Evolutionary conservation across 139 green algal genomes (phyloP).

Genomic region (Chlamydomonas asymmetrica): DNA sequence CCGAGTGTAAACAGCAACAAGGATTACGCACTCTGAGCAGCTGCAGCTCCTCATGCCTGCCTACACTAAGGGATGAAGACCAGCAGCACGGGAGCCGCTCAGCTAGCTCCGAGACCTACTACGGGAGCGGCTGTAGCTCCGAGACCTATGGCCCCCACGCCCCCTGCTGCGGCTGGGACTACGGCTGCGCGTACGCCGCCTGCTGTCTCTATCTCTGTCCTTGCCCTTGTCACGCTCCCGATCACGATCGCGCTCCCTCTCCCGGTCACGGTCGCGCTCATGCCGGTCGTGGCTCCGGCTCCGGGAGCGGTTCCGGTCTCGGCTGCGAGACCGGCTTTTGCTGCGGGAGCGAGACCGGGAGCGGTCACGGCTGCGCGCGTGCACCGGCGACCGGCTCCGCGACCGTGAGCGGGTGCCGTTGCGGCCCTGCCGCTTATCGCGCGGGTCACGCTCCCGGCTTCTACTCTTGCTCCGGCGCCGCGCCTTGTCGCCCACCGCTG

Average conservation of each 20-base stretch:
- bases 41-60: background rate
- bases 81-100: background rate
- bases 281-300: background rate
- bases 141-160: background rate
- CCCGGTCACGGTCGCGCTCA: background rate
- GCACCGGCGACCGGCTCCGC: too few relatives aligned
- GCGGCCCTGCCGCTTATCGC: background rate
- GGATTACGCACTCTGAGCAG: too few relatives aligned
- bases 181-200: background rate
- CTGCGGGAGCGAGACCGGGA: too few relatives aligned
- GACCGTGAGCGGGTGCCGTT: background rate
- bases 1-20: too few relatives aligned
- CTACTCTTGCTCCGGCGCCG: background rate
- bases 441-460: background rate
- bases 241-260: slow-evolving; percentile 4
- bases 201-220: background rate
- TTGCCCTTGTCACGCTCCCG: slow-evolving; percentile 4
- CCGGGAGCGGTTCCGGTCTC: background rate
- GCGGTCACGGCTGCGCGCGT: too few relatives aligned
- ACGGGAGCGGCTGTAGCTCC: background rate
- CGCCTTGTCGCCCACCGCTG: background rate
- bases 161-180: slow-evolving; percentile 8
- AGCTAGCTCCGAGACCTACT: background rate
- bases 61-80: too few relatives aligned
- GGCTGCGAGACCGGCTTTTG: too few relatives aligned